A percentile compares a stretch with the other conserved stretches of the same genome.
These are phyloP conservation scores for Dacryopinax primogenitus DNA, from an alignment of 768 basidiomycete species.

Conservation along the genomic window DNA sequence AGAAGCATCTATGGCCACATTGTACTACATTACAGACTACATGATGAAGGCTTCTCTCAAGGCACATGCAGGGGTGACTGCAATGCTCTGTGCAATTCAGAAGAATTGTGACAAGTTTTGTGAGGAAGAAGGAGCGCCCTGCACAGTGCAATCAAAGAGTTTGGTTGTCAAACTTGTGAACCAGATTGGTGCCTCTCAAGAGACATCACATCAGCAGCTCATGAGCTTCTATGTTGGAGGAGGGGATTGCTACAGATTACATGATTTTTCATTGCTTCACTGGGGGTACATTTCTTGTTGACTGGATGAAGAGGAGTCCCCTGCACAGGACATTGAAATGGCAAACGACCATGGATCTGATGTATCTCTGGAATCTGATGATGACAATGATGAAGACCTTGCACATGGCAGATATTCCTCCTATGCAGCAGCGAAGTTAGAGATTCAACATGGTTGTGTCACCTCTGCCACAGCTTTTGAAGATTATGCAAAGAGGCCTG, in stretches of 20 bases:
- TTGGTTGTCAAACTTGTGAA: not conserved
- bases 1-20: conserved; percentile 30
- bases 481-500: conserved; percentile 22
- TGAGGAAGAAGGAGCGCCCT: not conserved
- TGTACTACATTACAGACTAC: conserved; percentile 41
- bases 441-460: not conserved
- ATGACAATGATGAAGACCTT: not conserved
- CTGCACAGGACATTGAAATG: no score
- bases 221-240: conserved; percentile 23
- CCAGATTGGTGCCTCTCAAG: conserved; percentile 14
- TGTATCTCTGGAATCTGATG: not conserved
- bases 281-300: not conserved
- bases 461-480: conserved; percentile 18
- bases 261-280: conserved; percentile 15
- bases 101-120: not conserved
- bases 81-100: not conserved
- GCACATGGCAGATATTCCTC: not conserved
- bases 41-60: conserved; percentile 36
- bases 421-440: not conserved
- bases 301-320: not conserved
- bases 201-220: conserved; percentile 25
- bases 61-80: conserved; percentile 26
- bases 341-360: no score
- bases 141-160: not conserved
- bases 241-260: conserved; percentile 19